Percentiles rank a stretch among this genome's conserved stretches.
phyloP scores from a whole-genome alignment of 441 rosid species.

The Euphorbia celastroides region DNA sequence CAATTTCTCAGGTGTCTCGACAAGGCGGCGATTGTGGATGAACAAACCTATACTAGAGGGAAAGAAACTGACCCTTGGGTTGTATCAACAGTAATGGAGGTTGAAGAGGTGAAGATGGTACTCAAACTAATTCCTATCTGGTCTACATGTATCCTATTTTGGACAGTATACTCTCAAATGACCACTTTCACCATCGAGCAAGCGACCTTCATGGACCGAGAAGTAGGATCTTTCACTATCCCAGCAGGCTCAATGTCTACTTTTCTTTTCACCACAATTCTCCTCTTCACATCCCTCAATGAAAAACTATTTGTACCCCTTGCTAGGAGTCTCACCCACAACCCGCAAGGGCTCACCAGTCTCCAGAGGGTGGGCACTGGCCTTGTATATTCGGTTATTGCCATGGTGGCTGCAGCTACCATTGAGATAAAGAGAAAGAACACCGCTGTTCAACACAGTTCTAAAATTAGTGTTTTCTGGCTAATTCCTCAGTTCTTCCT shows the following conservation, averaged over 20 bases:
- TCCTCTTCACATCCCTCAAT: conserved; percentile 78
- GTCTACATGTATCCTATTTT: conserved; percentile 80
- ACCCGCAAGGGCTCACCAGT: conserved; percentile 64
- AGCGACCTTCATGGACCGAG: conserved; percentile 64
- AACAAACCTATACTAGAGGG: conserved; percentile 17
- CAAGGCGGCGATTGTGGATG: conserved; percentile 61
- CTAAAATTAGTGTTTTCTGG: conserved; percentile 61
- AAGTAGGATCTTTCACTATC: conserved; percentile 44
- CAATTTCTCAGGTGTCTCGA: conserved; percentile 51
- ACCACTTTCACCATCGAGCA: conserved; percentile 83
- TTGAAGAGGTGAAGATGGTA: conserved; percentile 83
- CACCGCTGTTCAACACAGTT: conserved; percentile 19
- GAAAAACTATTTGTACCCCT: conserved; percentile 71
- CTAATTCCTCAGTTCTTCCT: conserved; percentile 68
- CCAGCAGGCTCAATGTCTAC: conserved; percentile 67
- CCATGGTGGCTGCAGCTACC: conserved; percentile 64
- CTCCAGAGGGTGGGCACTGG: conserved; percentile 81
- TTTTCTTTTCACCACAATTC: conserved; percentile 54
- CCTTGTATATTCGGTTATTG: conserved; percentile 49
- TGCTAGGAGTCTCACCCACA: conserved; percentile 48
- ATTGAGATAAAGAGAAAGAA: conserved; percentile 56
- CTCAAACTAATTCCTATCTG: conserved; percentile 70
- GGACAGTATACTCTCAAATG: conserved; percentile 93
- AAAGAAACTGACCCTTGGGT: conserved; percentile 45
- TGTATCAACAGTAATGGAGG: conserved; percentile 64